Evolutionary conservation across 2,329 filamentous ascomycete species (phyloP).

Genomic region (Tolypocladium capitatum): DNA sequence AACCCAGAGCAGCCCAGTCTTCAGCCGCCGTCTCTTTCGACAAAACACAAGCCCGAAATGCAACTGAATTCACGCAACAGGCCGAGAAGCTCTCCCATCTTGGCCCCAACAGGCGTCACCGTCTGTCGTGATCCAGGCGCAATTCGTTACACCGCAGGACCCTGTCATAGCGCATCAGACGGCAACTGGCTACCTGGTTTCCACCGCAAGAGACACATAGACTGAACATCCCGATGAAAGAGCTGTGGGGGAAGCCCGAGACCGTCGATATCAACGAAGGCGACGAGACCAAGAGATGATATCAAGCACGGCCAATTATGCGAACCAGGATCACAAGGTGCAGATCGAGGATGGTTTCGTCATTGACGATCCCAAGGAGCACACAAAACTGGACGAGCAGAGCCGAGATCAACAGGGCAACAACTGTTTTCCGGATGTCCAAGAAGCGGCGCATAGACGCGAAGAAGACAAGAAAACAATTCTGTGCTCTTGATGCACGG

Average conservation of each 20-base stretch:
- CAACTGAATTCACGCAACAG: constrained; percentile 47
- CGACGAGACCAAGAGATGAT: constrained; percentile 11
- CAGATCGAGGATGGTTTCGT: constrained; percentile 92
- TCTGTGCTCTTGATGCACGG: constrained; percentile 82
- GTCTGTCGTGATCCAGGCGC: constrained; percentile 46
- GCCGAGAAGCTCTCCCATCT: constrained; percentile 41
- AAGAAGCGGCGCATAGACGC: constrained; percentile 23
- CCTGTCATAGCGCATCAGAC: constrained; percentile 54
- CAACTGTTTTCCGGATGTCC: constrained; percentile 43
- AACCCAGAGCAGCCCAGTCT: neutral
- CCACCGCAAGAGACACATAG: constrained; percentile 57
- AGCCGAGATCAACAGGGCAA: constrained; percentile 38
- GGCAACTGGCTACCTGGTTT: constrained; percentile 53
- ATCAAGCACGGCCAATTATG: constrained; percentile 17
- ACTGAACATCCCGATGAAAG: constrained; percentile 49
- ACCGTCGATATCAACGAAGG: constrained; percentile 13
- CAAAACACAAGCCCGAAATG: constrained; percentile 20
- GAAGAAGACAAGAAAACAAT: constrained; percentile 41
- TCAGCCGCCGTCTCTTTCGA: neutral
- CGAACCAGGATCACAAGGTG: constrained; percentile 38
- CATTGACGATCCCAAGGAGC: constrained; percentile 68
- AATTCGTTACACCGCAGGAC: constrained; percentile 56
- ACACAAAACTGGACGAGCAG: constrained; percentile 38
- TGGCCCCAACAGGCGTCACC: constrained; percentile 14
- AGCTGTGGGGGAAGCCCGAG: constrained; percentile 21